These are phyloP conservation scores for Aegilops speltoides DNA, from an alignment of 176 grass and related monocot genomes.

Conservation along the genomic window DNA sequence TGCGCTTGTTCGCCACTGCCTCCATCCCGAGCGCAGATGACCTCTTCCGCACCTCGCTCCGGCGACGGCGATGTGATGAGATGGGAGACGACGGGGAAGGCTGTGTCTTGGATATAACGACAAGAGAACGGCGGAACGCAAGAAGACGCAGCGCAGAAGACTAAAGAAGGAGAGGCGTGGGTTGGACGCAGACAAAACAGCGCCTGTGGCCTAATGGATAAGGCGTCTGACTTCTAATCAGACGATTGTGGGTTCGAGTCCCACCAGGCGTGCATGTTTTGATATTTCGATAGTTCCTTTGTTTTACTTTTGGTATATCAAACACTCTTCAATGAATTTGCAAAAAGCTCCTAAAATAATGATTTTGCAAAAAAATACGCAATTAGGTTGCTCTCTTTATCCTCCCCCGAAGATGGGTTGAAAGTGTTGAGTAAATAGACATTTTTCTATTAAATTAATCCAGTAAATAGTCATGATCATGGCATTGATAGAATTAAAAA, in stretches of 20 bases:
- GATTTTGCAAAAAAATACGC: too few relatives aligned
- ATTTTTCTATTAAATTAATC: too few relatives aligned
- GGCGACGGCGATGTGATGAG: not conserved
- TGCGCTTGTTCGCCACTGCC: not conserved
- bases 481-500: too few relatives aligned
- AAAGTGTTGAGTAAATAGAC: too few relatives aligned
- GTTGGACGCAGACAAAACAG: not conserved
- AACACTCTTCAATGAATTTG: too few relatives aligned
- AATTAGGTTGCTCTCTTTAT: too few relatives aligned
- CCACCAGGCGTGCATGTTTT: constrained; percentile 51
- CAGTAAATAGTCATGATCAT: too few relatives aligned
- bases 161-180: not conserved
- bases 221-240: constrained; percentile 95
- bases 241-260: constrained; percentile 76
- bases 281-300: too few relatives aligned
- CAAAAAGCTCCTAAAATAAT: too few relatives aligned
- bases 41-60: not conserved
- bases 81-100: not conserved
- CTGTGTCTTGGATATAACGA: not conserved
- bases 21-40: constrained; percentile 18
- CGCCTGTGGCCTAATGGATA: constrained; percentile 97
- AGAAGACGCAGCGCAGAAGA: not conserved
- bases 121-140: not conserved
- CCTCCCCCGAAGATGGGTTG: too few relatives aligned
- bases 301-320: too few relatives aligned